Percentiles rank a stretch among this genome's conserved stretches.
These are phyloP conservation scores for Penicillium verrucosum DNA, from an alignment of 2,329 filamentous ascomycete species.

Conservation along the genomic window DNA sequence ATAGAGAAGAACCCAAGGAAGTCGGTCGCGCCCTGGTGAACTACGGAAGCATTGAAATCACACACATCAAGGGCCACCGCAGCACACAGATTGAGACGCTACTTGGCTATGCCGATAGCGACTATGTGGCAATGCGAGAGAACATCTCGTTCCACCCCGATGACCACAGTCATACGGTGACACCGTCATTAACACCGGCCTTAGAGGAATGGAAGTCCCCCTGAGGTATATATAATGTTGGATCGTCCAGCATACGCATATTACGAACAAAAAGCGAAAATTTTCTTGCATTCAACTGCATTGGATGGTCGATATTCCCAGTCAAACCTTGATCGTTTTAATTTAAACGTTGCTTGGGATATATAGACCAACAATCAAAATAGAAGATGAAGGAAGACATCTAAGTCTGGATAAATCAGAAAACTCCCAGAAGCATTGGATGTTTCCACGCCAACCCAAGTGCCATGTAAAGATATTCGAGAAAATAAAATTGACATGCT, in stretches of 20 bases:
- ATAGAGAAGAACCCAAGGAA: conserved; percentile 56
- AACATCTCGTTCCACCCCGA: conserved; percentile 66
- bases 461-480: background rate
- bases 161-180: conserved; percentile 17
- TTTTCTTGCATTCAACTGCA: background rate
- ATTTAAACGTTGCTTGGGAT: background rate
- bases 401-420: background rate
- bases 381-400: background rate
- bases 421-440: background rate
- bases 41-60: conserved; percentile 82
- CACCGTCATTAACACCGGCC: conserved; percentile 25
- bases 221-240: background rate
- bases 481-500: background rate
- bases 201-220: conserved; percentile 23
- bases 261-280: conserved; percentile 2
- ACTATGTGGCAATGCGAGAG: conserved; percentile 86
- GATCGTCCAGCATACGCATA: background rate
- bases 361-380: background rate
- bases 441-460: background rate
- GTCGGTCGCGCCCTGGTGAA: conserved; percentile 89
- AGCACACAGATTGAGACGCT: conserved; percentile 76
- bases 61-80: conserved; percentile 76
- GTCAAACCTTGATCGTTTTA: background rate
- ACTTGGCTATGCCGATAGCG: conserved; percentile 88
- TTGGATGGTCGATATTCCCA: background rate